Percentiles rank a stretch among this genome's conserved stretches.
phyloP scores from a whole-genome alignment of 1,284 basidiomycete species.

The Apiotrichum mycotoxinovorans region DNA sequence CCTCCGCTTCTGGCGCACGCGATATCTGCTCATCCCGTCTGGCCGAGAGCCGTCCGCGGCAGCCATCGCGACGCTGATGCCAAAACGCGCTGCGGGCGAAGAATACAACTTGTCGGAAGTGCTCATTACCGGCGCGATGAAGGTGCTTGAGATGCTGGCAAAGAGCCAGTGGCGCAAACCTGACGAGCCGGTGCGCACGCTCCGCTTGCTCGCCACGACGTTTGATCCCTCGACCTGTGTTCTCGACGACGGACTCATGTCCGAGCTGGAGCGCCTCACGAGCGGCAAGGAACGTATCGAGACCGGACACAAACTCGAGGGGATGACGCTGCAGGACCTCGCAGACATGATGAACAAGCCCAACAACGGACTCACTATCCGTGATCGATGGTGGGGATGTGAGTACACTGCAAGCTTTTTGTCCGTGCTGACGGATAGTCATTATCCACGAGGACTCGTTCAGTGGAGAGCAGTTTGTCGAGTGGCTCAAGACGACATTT shows the following conservation, averaged over 20 bases:
- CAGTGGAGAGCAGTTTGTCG: constrained; percentile 77
- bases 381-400: constrained; percentile 47
- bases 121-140: constrained; percentile 82
- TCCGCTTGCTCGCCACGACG: constrained; percentile 73
- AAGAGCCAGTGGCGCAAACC: constrained; percentile 70
- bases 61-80: constrained; percentile 34
- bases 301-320: constrained; percentile 33
- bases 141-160: constrained; percentile 81
- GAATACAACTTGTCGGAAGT: constrained; percentile 80
- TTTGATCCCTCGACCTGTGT: constrained; percentile 74
- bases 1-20: constrained; percentile 86
- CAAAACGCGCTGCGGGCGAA: constrained; percentile 66
- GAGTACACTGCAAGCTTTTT: constrained; percentile 10
- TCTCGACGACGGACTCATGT: constrained; percentile 69
- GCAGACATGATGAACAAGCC: constrained; percentile 46
- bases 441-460: constrained; percentile 61
- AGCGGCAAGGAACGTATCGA: constrained; percentile 36
- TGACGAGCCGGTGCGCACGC: constrained; percentile 57
- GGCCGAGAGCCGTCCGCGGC: constrained; percentile 59
- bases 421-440: constrained; percentile 4
- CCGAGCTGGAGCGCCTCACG: constrained; percentile 68
- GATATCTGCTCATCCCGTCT: constrained; percentile 90
- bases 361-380: constrained; percentile 44
- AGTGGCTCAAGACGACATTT: constrained; percentile 81
- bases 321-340: constrained; percentile 39